Evolutionary conservation across 2,329 filamentous ascomycete species (phyloP).

Genomic region (Bipolaris cookei): DNA sequence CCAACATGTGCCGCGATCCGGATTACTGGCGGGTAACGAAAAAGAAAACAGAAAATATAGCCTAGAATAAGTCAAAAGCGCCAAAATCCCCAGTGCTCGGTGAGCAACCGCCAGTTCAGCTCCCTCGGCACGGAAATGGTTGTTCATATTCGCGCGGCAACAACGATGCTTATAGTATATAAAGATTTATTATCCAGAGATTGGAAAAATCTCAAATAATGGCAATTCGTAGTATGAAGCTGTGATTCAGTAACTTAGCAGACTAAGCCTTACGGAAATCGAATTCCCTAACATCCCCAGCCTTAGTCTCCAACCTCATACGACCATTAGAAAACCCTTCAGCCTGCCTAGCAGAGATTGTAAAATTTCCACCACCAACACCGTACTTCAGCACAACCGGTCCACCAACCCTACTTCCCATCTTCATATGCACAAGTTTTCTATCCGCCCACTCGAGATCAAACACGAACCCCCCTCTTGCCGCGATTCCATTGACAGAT

Average conservation of each 20-base stretch:
- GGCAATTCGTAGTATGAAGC: neutral
- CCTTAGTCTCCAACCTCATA: slow-evolving; percentile 2
- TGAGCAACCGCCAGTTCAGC: too few species aligned
- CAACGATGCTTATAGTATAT: too few species aligned
- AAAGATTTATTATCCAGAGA: too few species aligned
- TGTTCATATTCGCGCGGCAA: too few species aligned
- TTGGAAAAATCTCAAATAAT: neutral
- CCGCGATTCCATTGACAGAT: slow-evolving; percentile 21
- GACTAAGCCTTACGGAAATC: neutral
- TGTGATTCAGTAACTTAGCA: neutral
- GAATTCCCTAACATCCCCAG: neutral
- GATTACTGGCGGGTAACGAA: too few species aligned
- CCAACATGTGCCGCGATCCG: too few species aligned
- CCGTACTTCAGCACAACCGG: slow-evolving; percentile 6
- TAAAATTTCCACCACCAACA: neutral
- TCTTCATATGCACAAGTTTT: slow-evolving; percentile 26
- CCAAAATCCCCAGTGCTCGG: too few species aligned
- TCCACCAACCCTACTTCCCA: slow-evolving; percentile 15
- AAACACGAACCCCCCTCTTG: slow-evolving; percentile 26
- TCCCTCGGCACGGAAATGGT: too few species aligned
- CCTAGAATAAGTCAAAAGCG: too few species aligned
- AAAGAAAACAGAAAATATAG: too few species aligned
- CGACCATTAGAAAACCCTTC: neutral
- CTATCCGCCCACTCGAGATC: slow-evolving; percentile 25
- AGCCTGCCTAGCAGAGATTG: neutral